phyloP scores from a whole-genome alignment of 192 early-diverging fungal genomes.

The Allomyces javanicus region DNA sequence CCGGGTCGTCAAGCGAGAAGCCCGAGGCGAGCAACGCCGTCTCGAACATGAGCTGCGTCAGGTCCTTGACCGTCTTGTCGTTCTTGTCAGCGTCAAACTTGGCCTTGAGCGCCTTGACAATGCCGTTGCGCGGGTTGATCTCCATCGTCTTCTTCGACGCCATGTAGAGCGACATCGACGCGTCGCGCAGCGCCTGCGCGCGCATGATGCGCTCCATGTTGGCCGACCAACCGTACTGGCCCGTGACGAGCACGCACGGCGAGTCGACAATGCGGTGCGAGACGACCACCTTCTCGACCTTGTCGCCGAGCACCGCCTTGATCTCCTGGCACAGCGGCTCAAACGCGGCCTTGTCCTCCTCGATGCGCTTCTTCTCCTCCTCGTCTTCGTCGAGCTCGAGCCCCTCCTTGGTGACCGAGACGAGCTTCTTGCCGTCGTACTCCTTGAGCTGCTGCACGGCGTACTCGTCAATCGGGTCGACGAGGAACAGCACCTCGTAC shows the following conservation, averaged over 20 bases:
- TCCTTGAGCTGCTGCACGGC: slow-evolving; percentile 95
- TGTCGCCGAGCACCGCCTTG: slow-evolving; percentile 98
- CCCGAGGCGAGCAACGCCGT: slow-evolving; percentile 89
- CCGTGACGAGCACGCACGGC: slow-evolving; percentile 95
- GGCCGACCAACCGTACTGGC: slow-evolving; percentile 97
- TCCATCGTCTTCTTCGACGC: slow-evolving; percentile 98
- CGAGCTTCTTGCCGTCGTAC: slow-evolving; percentile 97
- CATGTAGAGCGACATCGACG: slow-evolving; percentile 99
- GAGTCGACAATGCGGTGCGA: slow-evolving; percentile 95
- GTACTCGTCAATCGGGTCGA: slow-evolving; percentile 99
- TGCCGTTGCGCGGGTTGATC: slow-evolving; percentile 88
- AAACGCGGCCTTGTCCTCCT: slow-evolving; percentile 79
- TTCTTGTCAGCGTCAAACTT: slow-evolving; percentile 90
- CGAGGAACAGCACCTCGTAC: slow-evolving; percentile 96
- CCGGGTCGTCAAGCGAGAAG: slow-evolving; percentile 91
- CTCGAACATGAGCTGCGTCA: slow-evolving; percentile 87
- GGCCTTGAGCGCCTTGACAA: slow-evolving; percentile 81
- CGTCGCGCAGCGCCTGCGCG: slow-evolving; percentile 97
- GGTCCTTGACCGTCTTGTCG: slow-evolving; percentile 96
- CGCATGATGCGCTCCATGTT: slow-evolving; percentile 99
- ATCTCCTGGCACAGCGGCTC: slow-evolving; percentile 84
- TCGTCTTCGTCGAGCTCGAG: slow-evolving; percentile 98
- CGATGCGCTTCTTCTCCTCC: slow-evolving; percentile 85
- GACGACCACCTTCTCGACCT: slow-evolving; percentile 83
- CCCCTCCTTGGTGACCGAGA: slow-evolving; percentile 97